A percentile compares a stretch with the other conserved stretches of the same genome.
These are phyloP conservation scores for Wickerhamiella slavikovae DNA, from an alignment of 805 yeast species.

Conservation along the genomic window DNA sequence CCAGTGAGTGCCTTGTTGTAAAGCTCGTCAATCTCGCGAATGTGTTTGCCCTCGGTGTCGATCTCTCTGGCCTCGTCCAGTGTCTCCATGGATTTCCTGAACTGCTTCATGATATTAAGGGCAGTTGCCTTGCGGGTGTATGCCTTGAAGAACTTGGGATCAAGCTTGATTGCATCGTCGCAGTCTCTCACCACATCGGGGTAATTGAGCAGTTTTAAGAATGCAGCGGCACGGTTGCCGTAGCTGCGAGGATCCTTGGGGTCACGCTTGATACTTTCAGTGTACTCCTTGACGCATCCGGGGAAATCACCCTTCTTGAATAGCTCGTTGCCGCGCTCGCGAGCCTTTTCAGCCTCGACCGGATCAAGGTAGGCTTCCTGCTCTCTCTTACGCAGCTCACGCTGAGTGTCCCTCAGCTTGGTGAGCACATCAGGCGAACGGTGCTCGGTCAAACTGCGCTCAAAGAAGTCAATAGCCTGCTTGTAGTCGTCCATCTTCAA, in stretches of 20 bases:
- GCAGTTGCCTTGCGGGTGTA: slow-evolving; percentile 94
- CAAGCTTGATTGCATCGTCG: slow-evolving; percentile 69
- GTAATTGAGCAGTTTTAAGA: slow-evolving; percentile 85
- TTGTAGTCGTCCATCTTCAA: slow-evolving; percentile 52
- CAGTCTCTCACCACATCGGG: slow-evolving; percentile 92
- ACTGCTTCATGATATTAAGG: slow-evolving; percentile 77
- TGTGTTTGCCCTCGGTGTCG: slow-evolving; percentile 40
- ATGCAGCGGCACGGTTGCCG: slow-evolving; percentile 95
- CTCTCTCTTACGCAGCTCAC: slow-evolving; percentile 61
- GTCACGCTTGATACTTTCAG: slow-evolving; percentile 93
- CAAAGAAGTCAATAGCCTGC: slow-evolving; percentile 58
- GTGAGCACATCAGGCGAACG: slow-evolving; percentile 84
- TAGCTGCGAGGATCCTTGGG: slow-evolving; percentile 94
- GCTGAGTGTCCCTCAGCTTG: slow-evolving; percentile 75
- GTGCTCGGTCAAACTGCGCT: slow-evolving; percentile 88
- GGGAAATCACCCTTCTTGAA: slow-evolving; percentile 95
- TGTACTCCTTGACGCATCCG: slow-evolving; percentile 77
- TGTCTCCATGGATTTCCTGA: slow-evolving; percentile 60
- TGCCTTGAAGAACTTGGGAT: slow-evolving; percentile 81
- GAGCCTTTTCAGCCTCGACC: slow-evolving; percentile 85
- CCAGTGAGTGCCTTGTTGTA: slow-evolving; percentile 55
- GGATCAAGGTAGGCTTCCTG: slow-evolving; percentile 67
- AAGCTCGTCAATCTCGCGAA: slow-evolving; percentile 65
- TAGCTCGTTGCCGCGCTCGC: slow-evolving; percentile 73
- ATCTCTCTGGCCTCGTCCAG: slow-evolving; percentile 55